phyloP scores from a whole-genome alignment of 768 basidiomycete genomes.

The Boletus subcaerulescens region DNA sequence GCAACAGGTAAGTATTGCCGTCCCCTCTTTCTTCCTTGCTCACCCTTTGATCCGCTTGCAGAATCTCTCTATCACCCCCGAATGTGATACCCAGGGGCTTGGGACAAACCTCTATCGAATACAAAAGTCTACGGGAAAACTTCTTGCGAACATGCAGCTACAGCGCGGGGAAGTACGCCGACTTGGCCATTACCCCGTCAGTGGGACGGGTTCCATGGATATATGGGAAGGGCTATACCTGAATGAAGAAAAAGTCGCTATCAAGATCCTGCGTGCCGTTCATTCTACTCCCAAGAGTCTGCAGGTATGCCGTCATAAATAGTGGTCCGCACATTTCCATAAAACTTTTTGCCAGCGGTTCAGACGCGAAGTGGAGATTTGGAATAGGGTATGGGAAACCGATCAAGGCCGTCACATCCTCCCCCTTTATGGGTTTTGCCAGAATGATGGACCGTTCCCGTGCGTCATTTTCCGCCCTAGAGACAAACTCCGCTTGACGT shows the following conservation, averaged over 20 bases:
- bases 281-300: constrained; percentile 44
- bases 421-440: constrained; percentile 57
- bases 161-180: constrained; percentile 51
- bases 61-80: constrained; percentile 20
- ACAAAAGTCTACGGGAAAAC: constrained; percentile 42
- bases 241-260: constrained; percentile 51
- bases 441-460: constrained; percentile 57
- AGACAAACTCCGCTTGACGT: background rate
- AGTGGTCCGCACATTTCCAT: background rate
- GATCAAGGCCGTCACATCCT: constrained; percentile 52
- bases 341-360: constrained; percentile 40
- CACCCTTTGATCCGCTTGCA: constrained; percentile 17
- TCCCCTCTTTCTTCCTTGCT: background rate
- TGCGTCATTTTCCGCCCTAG: constrained; percentile 23
- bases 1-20: constrained; percentile 39
- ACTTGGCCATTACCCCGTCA: constrained; percentile 47
- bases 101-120: constrained; percentile 49
- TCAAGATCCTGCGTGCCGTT: constrained; percentile 54
- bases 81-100: constrained; percentile 39
- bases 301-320: constrained; percentile 32
- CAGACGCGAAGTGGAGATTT: constrained; percentile 51
- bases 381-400: constrained; percentile 50
- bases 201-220: constrained; percentile 52
- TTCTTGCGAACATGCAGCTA: constrained; percentile 51
- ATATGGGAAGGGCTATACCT: constrained; percentile 56